Conservation (phyloP, 2,329 filamentous ascomycete species). For the Colletotrichum echinochloae region DNA sequence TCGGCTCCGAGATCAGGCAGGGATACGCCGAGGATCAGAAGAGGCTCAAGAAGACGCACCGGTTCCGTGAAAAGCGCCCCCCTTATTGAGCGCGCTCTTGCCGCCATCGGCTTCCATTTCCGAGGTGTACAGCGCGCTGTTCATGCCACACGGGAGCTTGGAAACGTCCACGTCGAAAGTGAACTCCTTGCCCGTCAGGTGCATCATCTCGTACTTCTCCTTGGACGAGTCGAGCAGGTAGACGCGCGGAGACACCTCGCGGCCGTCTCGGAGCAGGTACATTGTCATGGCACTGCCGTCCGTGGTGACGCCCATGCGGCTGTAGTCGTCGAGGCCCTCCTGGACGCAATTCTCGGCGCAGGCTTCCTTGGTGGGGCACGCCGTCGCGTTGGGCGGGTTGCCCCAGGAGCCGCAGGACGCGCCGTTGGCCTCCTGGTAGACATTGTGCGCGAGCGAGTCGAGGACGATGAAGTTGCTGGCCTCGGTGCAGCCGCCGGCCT, state of each 20-base stretch:
- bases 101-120: slow-evolving; percentile 71
- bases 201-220: slow-evolving; percentile 69
- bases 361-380: slow-evolving; percentile 61
- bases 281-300: slow-evolving; percentile 48
- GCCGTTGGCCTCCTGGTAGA: slow-evolving; percentile 55
- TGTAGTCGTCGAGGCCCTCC: slow-evolving; percentile 63
- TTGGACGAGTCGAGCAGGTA: slow-evolving; percentile 69
- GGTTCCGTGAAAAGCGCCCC: slow-evolving; percentile 70
- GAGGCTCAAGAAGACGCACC: slow-evolving; percentile 50
- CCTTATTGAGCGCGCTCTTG: slow-evolving; percentile 63
- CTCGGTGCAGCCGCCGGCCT: slow-evolving; percentile 59
- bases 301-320: slow-evolving; percentile 49
- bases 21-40: neutral
- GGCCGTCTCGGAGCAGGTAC: slow-evolving; percentile 45
- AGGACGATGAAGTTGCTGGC: slow-evolving; percentile 62
- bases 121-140: slow-evolving; percentile 73
- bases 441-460: slow-evolving; percentile 59
- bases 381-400: slow-evolving; percentile 53
- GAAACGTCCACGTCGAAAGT: slow-evolving; percentile 76
- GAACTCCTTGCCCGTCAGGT: slow-evolving; percentile 71
- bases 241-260: slow-evolving; percentile 57
- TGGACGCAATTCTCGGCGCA: slow-evolving; percentile 68
- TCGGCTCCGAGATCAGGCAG: neutral
- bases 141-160: slow-evolving; percentile 73
- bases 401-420: slow-evolving; percentile 50